Conservation (phyloP, 2,329 filamentous ascomycete species). For the Blastomyces parvus region DNA sequence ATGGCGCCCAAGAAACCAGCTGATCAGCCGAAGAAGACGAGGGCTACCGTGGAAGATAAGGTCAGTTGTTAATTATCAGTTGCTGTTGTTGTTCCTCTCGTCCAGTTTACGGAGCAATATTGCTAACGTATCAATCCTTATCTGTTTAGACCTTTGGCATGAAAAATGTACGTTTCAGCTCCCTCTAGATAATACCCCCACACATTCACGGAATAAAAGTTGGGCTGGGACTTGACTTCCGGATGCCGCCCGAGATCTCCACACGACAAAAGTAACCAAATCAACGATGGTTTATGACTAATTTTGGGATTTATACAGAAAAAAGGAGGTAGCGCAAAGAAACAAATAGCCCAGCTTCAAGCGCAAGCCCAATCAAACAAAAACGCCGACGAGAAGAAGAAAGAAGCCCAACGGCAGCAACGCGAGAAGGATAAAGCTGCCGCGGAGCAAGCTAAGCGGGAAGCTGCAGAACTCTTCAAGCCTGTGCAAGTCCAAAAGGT, state of each 20-base stretch:
- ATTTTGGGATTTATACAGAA: conserved; percentile 44
- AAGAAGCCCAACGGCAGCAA: conserved; percentile 52
- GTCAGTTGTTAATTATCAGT: conserved; percentile 24
- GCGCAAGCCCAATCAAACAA: conserved; percentile 64
- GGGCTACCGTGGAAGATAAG: conserved; percentile 66
- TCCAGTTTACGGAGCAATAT: neutral
- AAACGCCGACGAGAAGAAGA: conserved; percentile 79
- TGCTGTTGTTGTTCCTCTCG: neutral
- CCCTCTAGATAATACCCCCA: neutral
- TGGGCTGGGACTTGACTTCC: neutral
- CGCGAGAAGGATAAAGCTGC: conserved; percentile 85
- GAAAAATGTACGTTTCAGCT: conserved; percentile 62
- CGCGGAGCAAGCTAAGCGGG: conserved; percentile 71
- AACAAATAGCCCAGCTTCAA: conserved; percentile 75
- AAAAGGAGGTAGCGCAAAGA: conserved; percentile 85
- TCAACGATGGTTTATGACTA: neutral
- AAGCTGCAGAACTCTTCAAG: conserved; percentile 74
- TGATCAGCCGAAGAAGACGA: conserved; percentile 41
- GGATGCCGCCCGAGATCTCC: neutral
- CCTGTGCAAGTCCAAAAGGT: conserved; percentile 96
- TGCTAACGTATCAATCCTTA: conserved; percentile 16
- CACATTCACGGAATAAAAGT: neutral
- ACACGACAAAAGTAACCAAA: neutral
- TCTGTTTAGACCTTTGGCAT: conserved; percentile 73
- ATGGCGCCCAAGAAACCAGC: conserved; percentile 41